A percentile compares a stretch with the other conserved stretches of the same genome.
Conservation (phyloP, 495 filamentous ascomycete genomes). For the Thermochaetoides thermophila region DNA sequence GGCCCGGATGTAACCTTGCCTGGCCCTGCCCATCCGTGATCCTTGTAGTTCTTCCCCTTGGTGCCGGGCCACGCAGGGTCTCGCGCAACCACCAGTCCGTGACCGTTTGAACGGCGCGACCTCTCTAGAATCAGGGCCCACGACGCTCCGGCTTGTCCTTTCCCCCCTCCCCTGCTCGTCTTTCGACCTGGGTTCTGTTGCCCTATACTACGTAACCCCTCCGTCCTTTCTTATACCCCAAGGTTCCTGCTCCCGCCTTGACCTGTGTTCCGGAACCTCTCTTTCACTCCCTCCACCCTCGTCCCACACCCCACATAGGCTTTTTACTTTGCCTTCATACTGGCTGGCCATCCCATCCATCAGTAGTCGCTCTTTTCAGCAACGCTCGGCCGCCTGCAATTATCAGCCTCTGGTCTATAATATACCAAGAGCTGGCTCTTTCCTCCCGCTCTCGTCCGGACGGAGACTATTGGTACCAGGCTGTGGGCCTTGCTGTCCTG, state of each 20-base stretch:
- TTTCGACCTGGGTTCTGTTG: constrained; percentile 31
- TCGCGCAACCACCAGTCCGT: constrained; percentile 38
- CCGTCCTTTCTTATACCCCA: constrained; percentile 33
- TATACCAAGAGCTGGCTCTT: constrained; percentile 38
- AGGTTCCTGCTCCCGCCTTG: constrained; percentile 29
- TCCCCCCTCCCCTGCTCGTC: constrained; percentile 24
- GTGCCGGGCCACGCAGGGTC: constrained; percentile 27
- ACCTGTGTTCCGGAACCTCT: constrained; percentile 22
- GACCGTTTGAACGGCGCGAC: too few species aligned
- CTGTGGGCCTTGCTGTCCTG: constrained; percentile 23
- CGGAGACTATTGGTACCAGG: constrained; percentile 21
- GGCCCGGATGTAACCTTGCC: constrained; percentile 30
- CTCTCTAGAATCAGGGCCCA: too few species aligned
- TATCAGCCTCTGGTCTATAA: constrained; percentile 37
- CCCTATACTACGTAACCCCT: constrained; percentile 13
- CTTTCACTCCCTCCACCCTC: constrained; percentile 22
- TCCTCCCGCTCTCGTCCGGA: constrained; percentile 20
- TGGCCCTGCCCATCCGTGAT: constrained; percentile 14
- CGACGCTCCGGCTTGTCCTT: constrained; percentile 35
- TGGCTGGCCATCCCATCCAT: constrained; percentile 18
- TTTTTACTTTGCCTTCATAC: constrained; percentile 23
- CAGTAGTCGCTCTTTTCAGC: constrained; percentile 33
- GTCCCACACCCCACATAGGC: constrained; percentile 18
- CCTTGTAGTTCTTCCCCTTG: constrained; percentile 26
- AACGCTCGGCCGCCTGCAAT: constrained; percentile 16